A percentile compares a stretch with the other conserved stretches of the same genome.
phyloP scores from a whole-genome alignment of 768 basidiomycete genomes.

The Phaeotremella skinneri region DNA sequence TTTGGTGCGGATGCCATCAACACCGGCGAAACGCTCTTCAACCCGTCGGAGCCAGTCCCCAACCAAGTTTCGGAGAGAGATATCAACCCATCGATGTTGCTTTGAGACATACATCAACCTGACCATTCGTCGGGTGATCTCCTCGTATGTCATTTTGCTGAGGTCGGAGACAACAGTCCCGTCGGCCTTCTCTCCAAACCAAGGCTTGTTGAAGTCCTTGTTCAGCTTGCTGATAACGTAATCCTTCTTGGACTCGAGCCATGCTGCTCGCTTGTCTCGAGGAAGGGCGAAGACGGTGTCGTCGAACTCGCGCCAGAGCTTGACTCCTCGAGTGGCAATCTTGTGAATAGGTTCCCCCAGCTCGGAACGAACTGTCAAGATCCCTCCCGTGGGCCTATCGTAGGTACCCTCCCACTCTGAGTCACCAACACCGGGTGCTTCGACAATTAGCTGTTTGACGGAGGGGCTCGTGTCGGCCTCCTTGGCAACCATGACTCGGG shows the following conservation, averaged over 20 bases:
- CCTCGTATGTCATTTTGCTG: slow-evolving; percentile 97
- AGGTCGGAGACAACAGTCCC: slow-evolving; percentile 78
- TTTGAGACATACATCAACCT: slow-evolving; percentile 91
- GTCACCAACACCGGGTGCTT: slow-evolving; percentile 85
- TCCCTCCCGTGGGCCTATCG: slow-evolving; percentile 86
- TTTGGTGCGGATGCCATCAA: slow-evolving; percentile 71
- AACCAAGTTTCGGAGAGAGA: slow-evolving; percentile 83
- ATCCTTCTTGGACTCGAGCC: slow-evolving; percentile 80
- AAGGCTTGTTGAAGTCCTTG: slow-evolving; percentile 83
- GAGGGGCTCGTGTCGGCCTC: slow-evolving; percentile 92
- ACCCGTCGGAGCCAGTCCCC: slow-evolving; percentile 96
- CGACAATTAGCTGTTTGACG: slow-evolving; percentile 95
- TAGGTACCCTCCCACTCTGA: slow-evolving; percentile 90
- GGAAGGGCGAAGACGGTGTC: slow-evolving; percentile 91
- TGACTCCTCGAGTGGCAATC: slow-evolving; percentile 93
- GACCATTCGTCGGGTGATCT: slow-evolving; percentile 85
- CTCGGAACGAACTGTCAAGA: slow-evolving; percentile 95
- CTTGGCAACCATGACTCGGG: slow-evolving; percentile 97
- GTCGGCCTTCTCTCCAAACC: slow-evolving; percentile 93
- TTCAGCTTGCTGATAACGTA: slow-evolving; percentile 91
- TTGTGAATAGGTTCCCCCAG: slow-evolving; percentile 99
- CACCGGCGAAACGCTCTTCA: slow-evolving; percentile 91
- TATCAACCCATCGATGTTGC: slow-evolving; percentile 88
- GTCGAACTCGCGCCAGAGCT: slow-evolving; percentile 98
- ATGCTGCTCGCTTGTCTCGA: slow-evolving; percentile 87